Evolutionary conservation across 352 stramenopile species (phyloP), one percentile per base, ranked within the genome.

Genomic region (Stephanocyclus meneghinianus): DNA sequence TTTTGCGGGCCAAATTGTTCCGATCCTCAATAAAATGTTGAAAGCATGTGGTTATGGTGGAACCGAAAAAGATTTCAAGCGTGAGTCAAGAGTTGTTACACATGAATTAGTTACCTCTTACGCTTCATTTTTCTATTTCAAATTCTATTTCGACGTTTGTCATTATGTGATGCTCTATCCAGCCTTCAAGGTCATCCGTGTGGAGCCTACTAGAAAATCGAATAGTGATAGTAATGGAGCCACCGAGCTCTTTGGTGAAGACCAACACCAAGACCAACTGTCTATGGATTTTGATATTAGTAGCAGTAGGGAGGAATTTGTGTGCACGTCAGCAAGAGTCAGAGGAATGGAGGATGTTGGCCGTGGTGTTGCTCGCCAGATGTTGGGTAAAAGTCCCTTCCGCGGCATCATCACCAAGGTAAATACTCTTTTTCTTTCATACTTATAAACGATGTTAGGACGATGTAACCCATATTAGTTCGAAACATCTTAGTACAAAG

Each of bases 1-100:
- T 32, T 80, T 80, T 21, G 37, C 37, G 32, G 78, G 78, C 9
- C 26, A 47, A 1, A 68, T 86, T 21, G 64, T 82, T 44, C 78
- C 78, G 2, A 74, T 86, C 21, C 56, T 86, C 21, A 86, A 82
- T 55, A 83, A 80, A 53, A 73, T 86, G 9, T 53, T 86, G 30
- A 62, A 16, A 29, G 59, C 76, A 37, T 5, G 30, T n/a, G 55
- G 29, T 29, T 44, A n/a, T 32, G 61, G 29, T 37, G 51, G 21
- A 18, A 9, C 42, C 51, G 56, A 48, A 3, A 64, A 18, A 48
- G 56, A 21, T 11, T 48, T 37, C 4, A 64, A 64, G 9, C 29
- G 56, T 48, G 21, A 67, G 32, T 47, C 5, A 30, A 65, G 35
- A 30, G n/a, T 21, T 44, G 21, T 26, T 26, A 21, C 7, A 13